These are phyloP conservation scores for Alternaria sp. DNA, from an alignment of 2,329 filamentous ascomycete genomes.

Conservation along the genomic window DNA sequence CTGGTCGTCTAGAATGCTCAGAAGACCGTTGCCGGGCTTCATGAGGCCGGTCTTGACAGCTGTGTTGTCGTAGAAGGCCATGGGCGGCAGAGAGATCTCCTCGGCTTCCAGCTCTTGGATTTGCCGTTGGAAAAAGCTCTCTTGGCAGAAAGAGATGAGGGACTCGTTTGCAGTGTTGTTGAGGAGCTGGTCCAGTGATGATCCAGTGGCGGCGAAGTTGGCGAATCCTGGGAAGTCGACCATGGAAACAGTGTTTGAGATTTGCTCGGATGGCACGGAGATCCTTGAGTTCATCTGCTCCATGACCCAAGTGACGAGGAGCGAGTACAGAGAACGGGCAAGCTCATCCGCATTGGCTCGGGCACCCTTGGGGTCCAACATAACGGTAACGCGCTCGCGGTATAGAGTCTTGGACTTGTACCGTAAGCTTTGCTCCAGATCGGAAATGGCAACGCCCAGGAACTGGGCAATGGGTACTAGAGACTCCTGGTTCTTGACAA, in stretches of 20 bases:
- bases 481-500: slow-evolving; percentile 92
- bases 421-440: slow-evolving; percentile 85
- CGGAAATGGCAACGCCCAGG: slow-evolving; percentile 79
- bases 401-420: slow-evolving; percentile 98
- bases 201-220: slow-evolving; percentile 81
- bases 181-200: slow-evolving; percentile 86
- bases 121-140: slow-evolving; percentile 95
- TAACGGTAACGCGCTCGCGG: slow-evolving; percentile 95
- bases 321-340: slow-evolving; percentile 88
- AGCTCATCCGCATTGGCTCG: slow-evolving; percentile 92
- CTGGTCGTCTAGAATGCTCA: slow-evolving; percentile 96
- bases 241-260: slow-evolving; percentile 92
- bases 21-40: slow-evolving; percentile 88
- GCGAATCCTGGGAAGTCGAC: slow-evolving; percentile 97
- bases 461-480: slow-evolving; percentile 90
- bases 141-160: slow-evolving; percentile 89
- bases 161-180: slow-evolving; percentile 94
- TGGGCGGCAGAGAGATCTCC: slow-evolving; percentile 86
- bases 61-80: slow-evolving; percentile 97
- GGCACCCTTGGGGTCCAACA: slow-evolving; percentile 92
- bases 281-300: slow-evolving; percentile 90
- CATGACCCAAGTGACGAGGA: slow-evolving; percentile 91
- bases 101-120: slow-evolving; percentile 93
- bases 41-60: slow-evolving; percentile 91
- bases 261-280: slow-evolving; percentile 84